Conservation (phyloP, 2,329 filamentous ascomycete genomes). For the Conoideocrella luteorostrata region DNA sequence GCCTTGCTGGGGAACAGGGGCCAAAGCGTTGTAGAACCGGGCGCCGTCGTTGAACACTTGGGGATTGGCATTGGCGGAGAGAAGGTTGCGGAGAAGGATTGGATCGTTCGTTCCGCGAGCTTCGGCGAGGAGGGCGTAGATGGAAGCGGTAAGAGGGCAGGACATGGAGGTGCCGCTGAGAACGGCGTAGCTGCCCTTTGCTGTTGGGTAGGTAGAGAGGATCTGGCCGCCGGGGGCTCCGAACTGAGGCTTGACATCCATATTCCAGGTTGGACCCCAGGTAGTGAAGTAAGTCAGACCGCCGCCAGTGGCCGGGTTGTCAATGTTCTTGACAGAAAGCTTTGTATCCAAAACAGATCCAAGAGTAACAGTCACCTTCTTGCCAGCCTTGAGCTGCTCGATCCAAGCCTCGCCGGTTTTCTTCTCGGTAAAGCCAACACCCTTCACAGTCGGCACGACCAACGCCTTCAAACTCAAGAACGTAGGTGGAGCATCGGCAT, state of each 20-base stretch:
- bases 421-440: conserved; percentile 18
- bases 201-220: conserved; percentile 12
- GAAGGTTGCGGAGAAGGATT: conserved; percentile 33
- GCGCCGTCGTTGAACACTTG: conserved; percentile 31
- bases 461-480: not conserved
- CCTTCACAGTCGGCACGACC: conserved; percentile 24
- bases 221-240: conserved; percentile 15
- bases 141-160: conserved; percentile 10
- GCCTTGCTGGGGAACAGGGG: conserved; percentile 44
- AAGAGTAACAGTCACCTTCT: conserved; percentile 32
- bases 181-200: conserved; percentile 10
- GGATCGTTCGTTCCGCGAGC: conserved; percentile 37
- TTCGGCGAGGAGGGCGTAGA: conserved; percentile 23
- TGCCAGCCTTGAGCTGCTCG: conserved; percentile 29
- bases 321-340: not conserved
- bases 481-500: conserved; percentile 26
- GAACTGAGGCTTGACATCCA: conserved; percentile 15
- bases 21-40: conserved; percentile 22
- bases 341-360: conserved; percentile 8
- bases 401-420: conserved; percentile 42
- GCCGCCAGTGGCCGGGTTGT: not conserved
- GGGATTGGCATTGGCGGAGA: conserved; percentile 37
- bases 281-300: conserved; percentile 6
- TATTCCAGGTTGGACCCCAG: conserved; percentile 14
- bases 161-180: conserved; percentile 14